phyloP scores from a whole-genome alignment of 139 green algal species.

The Chlorella sorokiniana region DNA sequence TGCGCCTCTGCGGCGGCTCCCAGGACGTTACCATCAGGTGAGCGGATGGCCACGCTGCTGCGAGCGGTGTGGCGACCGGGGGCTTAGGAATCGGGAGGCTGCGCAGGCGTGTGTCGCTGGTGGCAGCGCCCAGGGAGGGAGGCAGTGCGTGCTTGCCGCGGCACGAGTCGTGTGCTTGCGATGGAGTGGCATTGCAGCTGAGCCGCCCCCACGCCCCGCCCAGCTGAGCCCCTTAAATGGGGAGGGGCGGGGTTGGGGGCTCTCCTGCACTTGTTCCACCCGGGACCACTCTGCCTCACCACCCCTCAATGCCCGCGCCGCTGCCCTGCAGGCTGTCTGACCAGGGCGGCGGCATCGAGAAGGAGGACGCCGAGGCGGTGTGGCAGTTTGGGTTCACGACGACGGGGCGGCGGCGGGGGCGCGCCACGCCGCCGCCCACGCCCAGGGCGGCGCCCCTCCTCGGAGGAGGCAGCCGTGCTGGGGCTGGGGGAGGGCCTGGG shows the following conservation, averaged over 20 bases:
- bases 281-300: background rate
- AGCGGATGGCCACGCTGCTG: too few species aligned
- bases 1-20: constrained; percentile 68
- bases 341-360: constrained; percentile 80
- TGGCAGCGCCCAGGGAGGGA: too few species aligned
- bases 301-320: too few species aligned
- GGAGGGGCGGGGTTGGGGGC: too few species aligned
- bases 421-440: too few species aligned
- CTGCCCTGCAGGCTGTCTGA: constrained; percentile 64
- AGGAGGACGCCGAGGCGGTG: constrained; percentile 52
- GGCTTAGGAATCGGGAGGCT: too few species aligned
- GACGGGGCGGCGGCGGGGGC: background rate
- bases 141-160: too few species aligned
- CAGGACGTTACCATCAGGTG: constrained; percentile 46
- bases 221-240: too few species aligned
- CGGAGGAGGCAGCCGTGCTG: background rate
- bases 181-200: too few species aligned
- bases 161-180: too few species aligned
- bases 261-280: background rate
- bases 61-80: too few species aligned
- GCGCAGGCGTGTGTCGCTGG: background rate
- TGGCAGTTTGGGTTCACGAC: constrained; percentile 82
- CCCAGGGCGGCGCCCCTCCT: background rate
- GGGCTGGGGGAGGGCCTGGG: constrained; percentile 19
- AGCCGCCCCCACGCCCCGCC: too few species aligned